Evolutionary conservation across 306 rosid genomes (phyloP), one percentile per base, ranked within the genome.

Genomic region (Medicago ruthenica): DNA sequence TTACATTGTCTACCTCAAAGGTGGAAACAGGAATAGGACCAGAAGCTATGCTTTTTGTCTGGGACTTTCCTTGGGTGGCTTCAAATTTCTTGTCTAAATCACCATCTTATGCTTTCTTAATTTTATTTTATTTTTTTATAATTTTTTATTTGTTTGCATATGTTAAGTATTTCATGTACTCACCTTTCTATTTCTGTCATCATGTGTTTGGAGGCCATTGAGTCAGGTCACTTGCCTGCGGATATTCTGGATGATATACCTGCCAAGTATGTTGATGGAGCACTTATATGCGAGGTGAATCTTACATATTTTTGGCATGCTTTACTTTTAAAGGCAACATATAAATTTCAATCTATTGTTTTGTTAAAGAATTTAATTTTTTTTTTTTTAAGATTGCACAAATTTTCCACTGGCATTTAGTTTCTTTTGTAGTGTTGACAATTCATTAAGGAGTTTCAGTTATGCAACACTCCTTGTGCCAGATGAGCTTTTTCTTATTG

Each of bases 211-310:
- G 34, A 95, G 99, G 98, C 98, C 71, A 96, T 96, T 79, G 99
- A 96, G 81, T 90, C 97, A 77, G 99, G 98, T 70, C 96, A 87
- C 82, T 84, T 92, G 86, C 99, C 98, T 77, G 96, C 96, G 77
- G 99, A 96, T 78, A 84, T 92, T 76, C 89, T 92, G 55, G 98
- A 92, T 84, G 98, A 89, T 76, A 88, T 95, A 79, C 97, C 97
- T 62, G 91, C 93, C 89, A 96, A 92, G 78, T 96, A 83, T 77
- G 74, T 90, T 74, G 90, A 96, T 83, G 98, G 99, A 80, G 80
- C 92, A 73, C 86, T 96, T 60, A 82, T 81, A 76, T 96, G 99
- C 79, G 99, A 96, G 98, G 99, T 89, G 79, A 86, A 93, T 62
- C 24, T 69, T 71, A 41, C 66, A 66, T 51, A 27, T 36, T 79